These are phyloP conservation scores for Astrephomene gubernaculifera DNA, from an alignment of 139 green algal genomes.

Conservation along the genomic window DNA sequence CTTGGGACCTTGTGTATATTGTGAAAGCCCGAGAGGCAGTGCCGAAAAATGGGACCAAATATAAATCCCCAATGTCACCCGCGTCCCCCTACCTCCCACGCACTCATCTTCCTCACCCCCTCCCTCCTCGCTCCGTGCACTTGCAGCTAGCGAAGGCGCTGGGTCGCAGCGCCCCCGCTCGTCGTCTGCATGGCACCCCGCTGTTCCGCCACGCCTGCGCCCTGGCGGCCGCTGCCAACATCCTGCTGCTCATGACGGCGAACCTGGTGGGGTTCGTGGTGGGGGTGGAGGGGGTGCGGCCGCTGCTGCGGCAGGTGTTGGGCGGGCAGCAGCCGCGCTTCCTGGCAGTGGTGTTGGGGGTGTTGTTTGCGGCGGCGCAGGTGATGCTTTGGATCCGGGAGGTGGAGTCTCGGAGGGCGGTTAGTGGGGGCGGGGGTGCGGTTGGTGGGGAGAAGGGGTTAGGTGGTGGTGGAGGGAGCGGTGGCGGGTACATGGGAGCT, in stretches of 20 bases:
- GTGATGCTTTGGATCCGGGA: constrained; percentile 81
- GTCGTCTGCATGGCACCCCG: neutral
- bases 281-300: constrained; percentile 59
- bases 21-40: too few species aligned
- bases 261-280: constrained; percentile 91
- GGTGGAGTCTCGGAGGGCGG: constrained; percentile 33
- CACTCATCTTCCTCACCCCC: neutral
- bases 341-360: constrained; percentile 55
- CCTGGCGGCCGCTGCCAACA: constrained; percentile 65
- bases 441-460: neutral
- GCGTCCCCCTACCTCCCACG: too few species aligned
- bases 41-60: too few species aligned
- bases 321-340: constrained; percentile 41
- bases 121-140: neutral
- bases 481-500: too few species aligned
- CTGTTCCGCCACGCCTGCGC: constrained; percentile 64
- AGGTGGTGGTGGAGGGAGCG: too few species aligned
- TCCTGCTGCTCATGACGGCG: constrained; percentile 81
- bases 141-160: constrained; percentile 32
- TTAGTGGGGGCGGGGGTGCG: neutral
- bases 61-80: too few species aligned
- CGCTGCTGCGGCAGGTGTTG: constrained; percentile 62
- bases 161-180: neutral
- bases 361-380: constrained; percentile 80
- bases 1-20: too few species aligned